Evolutionary conservation across 306 rosid species (phyloP), one percentile per base, ranked within the genome.

Genomic region (Rubus idaeus): DNA sequence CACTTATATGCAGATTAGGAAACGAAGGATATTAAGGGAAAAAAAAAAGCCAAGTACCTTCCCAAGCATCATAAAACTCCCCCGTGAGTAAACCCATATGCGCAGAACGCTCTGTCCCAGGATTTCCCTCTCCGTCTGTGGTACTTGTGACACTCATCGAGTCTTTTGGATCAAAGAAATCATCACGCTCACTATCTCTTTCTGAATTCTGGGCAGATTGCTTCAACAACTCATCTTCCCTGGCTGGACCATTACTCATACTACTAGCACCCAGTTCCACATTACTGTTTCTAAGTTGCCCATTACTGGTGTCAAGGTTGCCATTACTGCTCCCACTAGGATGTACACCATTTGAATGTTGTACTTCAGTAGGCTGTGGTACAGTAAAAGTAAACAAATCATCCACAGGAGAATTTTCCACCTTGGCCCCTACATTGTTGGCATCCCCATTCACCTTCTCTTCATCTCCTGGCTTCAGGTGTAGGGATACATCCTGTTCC

Each of bases 31-130:
- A 61, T 52, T 20, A 47, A 30, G 41, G 23, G 9, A 65, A 75
- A 26, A 46, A 70, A 47, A 21, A 53, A 30, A 35, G 45, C 61
- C 64, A 71, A 39, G 12, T 93, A 96, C 99, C 99, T 83, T 92
- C 99, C 85, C 91, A 85, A 76, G 99, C 99, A 75, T 96, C 98
- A 87, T 76, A 91, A 84, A 88, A 96, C 68, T 92, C 97, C 60
- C 85, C 93, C 35, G 69, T 56, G 47, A 91, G 80, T 58, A 87
- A 72, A 77, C 83, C 55, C 70, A 73, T 35, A 72, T 74, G 88
- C 65, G 57, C 11, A 53, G 91, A 87, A 47, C 78, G 80, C 64
- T 85, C 98, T 51, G 77, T 63, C 72, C 78, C 88, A 58, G 83
- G 72, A 85, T 82, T 88, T 30, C 90, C 99, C 65, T 96, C 99